Percentiles rank a stretch among this genome's conserved stretches.
phyloP scores from a whole-genome alignment of 2,329 filamentous ascomycete genomes.

The Zelopaecilomyces penicillatus region DNA sequence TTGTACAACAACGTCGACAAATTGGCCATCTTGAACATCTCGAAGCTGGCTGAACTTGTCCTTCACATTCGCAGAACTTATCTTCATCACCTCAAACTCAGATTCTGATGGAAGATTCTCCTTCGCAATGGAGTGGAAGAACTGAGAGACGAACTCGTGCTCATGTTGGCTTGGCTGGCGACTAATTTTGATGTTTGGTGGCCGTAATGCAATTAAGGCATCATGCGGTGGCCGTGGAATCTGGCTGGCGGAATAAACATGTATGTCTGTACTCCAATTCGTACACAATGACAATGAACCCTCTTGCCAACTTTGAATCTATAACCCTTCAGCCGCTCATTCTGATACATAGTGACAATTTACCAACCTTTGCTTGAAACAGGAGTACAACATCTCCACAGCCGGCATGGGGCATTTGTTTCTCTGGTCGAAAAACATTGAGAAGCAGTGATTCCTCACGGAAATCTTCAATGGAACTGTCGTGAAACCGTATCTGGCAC shows the following conservation, averaged over 20 bases:
- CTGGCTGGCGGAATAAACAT: slow-evolving; percentile 30
- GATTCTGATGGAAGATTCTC: slow-evolving; percentile 30
- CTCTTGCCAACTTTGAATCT: slow-evolving; percentile 3
- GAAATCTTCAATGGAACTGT: slow-evolving; percentile 43
- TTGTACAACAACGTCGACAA: slow-evolving; percentile 63
- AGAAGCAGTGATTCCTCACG: slow-evolving; percentile 34
- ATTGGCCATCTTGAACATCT: slow-evolving; percentile 48
- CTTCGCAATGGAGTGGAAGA: slow-evolving; percentile 39
- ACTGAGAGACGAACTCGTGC: slow-evolving; percentile 36
- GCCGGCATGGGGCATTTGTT: slow-evolving; percentile 39
- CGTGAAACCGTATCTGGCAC: slow-evolving; percentile 51
- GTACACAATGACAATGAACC: slow-evolving; percentile 34
- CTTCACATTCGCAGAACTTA: slow-evolving; percentile 34
- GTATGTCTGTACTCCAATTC: slow-evolving; percentile 32
- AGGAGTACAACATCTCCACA: slow-evolving; percentile 36
- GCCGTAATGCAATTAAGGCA: slow-evolving; percentile 23
- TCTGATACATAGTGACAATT: not conserved
- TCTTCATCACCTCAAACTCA: slow-evolving; percentile 33
- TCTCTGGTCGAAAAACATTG: slow-evolving; percentile 50
- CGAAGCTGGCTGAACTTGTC: slow-evolving; percentile 58
- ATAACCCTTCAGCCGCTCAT: not conserved
- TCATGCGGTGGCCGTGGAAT: slow-evolving; percentile 27
- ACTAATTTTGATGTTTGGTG: slow-evolving; percentile 11
- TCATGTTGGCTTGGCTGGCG: slow-evolving; percentile 20
- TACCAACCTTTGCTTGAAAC: slow-evolving; percentile 44